Evolutionary conservation across 2,329 filamentous ascomycete genomes (phyloP).

Genomic region (Trichoderma oligosporum): DNA sequence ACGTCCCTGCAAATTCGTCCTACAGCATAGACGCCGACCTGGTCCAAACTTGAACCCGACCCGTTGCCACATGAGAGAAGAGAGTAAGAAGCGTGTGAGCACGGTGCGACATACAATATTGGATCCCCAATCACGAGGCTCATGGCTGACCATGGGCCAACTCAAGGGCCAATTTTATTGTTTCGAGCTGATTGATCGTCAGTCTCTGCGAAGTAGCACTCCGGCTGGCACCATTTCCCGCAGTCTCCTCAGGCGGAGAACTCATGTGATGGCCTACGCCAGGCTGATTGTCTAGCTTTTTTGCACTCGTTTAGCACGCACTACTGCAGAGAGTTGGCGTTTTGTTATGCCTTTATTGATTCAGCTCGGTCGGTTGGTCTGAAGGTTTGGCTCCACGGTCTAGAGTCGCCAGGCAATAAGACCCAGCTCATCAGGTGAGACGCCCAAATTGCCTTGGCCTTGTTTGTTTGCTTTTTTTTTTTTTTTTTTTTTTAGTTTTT

Average conservation of each 20-base stretch:
- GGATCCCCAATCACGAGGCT: slow-evolving; percentile 17
- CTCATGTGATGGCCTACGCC: slow-evolving; percentile 10
- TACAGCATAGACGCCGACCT: not conserved
- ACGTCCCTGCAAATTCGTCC: not conserved
- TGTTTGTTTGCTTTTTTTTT: too few species aligned
- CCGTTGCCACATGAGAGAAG: slow-evolving; percentile 7
- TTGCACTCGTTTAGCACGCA: not conserved
- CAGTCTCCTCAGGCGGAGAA: slow-evolving; percentile 5
- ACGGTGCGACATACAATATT: slow-evolving; percentile 18
- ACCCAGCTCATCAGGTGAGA: slow-evolving; percentile 16
- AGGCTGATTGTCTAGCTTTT: not conserved
- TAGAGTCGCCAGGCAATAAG: slow-evolving; percentile 11
- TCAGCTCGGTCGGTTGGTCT: not conserved
- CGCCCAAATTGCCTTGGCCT: slow-evolving; percentile 8
- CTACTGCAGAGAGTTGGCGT: not conserved
- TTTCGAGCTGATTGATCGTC: slow-evolving; percentile 16
- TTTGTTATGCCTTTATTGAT: not conserved
- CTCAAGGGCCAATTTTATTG: slow-evolving; percentile 7
- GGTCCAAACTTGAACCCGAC: slow-evolving; percentile 1
- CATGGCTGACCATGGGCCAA: slow-evolving; percentile 7
- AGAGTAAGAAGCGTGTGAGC: slow-evolving; percentile 13
- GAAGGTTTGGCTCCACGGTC: slow-evolving; percentile 8
- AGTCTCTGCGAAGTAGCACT: not conserved
- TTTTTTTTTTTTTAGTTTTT: not conserved
- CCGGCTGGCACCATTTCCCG: slow-evolving; percentile 10